Evolutionary conservation across 2,329 filamentous ascomycete species (phyloP), one percentile per base, ranked within the genome.

Genomic region (Davidsoniella eucalypti): DNA sequence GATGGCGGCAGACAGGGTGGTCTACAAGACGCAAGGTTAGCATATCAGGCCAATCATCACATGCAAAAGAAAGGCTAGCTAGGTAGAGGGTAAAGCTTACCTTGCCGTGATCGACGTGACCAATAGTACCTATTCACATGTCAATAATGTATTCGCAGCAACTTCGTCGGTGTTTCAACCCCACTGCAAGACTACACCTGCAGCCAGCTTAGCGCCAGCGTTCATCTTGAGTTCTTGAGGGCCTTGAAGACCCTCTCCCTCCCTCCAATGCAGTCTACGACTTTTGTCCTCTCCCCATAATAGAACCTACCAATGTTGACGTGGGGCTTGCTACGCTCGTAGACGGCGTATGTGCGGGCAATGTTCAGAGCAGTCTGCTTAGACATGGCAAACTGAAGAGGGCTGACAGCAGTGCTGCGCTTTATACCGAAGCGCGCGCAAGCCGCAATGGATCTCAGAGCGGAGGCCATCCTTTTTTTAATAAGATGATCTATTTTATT

Each of bases 41-140:
- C 36, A 37, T 38, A 23, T 10, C 2, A 18, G 5, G 17, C 10
- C 8, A 9, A 18, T 17, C 8, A 9, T 33, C 10, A 44, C 16
- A 23, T 26, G 37, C 21, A 9, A 25, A 10, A 47, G 40, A 16
- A n/a, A 9, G n/a, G 39, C 29, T 23, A 23, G 21, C 9, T 29
- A n/a, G 41, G 21, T 23, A 21, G 12, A 10, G 40, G 23, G 37
- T 26, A 40, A 44, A 54, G 26, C 52, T 57, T 71, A 94, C 88
- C 84, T 98, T 98, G 73, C 90, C 90, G 72, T 98, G 90, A 78
- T 98, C 92, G 70, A 98, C 92, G 75, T 98, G 92, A 61, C 92
- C 92, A 70, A 98, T 98, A 60, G 92, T 98, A 67, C 84, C 84
- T 88, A 45, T 23, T 49, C 8, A 49, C n/a, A 58, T 33, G 52